Evolutionary conservation across 495 filamentous ascomycete genomes (phyloP), one percentile per base, ranked within the genome.

Genomic region (Aspergillus kassunensis): DNA sequence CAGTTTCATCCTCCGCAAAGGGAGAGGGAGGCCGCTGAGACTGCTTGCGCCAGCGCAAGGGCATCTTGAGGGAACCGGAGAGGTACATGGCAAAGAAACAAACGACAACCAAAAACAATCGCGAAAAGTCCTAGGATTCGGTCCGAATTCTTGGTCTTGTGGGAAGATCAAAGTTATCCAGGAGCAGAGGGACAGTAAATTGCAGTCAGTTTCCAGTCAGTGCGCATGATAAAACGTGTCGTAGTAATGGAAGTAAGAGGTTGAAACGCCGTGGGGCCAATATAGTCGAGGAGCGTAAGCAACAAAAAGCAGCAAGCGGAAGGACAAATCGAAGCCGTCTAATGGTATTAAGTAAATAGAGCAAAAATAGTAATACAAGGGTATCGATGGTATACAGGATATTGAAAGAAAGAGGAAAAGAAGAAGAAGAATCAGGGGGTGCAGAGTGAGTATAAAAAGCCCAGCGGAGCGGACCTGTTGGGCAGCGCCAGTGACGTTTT

Each of bases 1-100:
- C 59, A 15, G 56, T 50, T 51, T 78, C 75, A 44, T 77, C 74
- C 43, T 78, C 75, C 23, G 72, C 75, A 36, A 44, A 70, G 24
- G 75, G 74, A 42, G 56, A 60, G 11, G 74, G 75, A 20, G 74
- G 72, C 65, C 68, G 69, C 29, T 57, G 65, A 29, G 61, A 49
- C 50, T 61, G 58, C 48, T 63, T 59, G 44, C 55, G 57, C 61
- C 59, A 57, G 49, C 55, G 53, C 25, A 59, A 64, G 49, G 56
- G 62, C 70, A 72, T 72, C 35, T 45, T 44, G 40, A 42, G 27
- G 55, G 57, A 48, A 39, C 39, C 24, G 12, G 41, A 20, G 42
- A 29, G 41, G 31, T 52, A 49, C 24, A 51, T 49, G 46, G 24
- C 49, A 30, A 43, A 42, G 49, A 37, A 34, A 31, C 13, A 42